Evolutionary conservation across 2,329 filamentous ascomycete genomes (phyloP).

Genomic region (Phialophora expanda): DNA sequence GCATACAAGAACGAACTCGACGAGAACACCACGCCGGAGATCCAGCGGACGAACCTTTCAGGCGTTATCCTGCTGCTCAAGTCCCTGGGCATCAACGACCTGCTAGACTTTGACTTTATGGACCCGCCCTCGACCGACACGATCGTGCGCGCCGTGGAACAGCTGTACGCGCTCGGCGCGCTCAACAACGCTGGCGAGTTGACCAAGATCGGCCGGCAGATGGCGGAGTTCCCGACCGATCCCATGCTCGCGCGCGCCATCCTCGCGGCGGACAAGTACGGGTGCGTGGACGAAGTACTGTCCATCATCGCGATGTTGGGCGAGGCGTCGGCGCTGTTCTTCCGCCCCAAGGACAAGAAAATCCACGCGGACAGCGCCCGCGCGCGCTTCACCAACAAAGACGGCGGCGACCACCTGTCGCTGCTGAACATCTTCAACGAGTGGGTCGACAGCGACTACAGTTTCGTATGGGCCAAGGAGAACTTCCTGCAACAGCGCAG

Average conservation of each 20-base stretch:
- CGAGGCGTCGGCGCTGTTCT: slow-evolving; percentile 87
- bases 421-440: slow-evolving; percentile 94
- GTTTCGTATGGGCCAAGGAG: slow-evolving; percentile 83
- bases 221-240: slow-evolving; percentile 93
- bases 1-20: slow-evolving; percentile 95
- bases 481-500: slow-evolving; percentile 92
- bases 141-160: slow-evolving; percentile 84
- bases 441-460: slow-evolving; percentile 92
- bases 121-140: slow-evolving; percentile 89
- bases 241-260: slow-evolving; percentile 90
- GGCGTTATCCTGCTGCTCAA: slow-evolving; percentile 95
- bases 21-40: slow-evolving; percentile 88
- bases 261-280: slow-evolving; percentile 83
- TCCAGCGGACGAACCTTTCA: slow-evolving; percentile 88
- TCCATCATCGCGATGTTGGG: slow-evolving; percentile 94
- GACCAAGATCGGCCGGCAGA: slow-evolving; percentile 88
- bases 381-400: slow-evolving; percentile 84
- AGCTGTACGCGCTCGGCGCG: slow-evolving; percentile 87
- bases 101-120: slow-evolving; percentile 98
- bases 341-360: slow-evolving; percentile 95
- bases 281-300: slow-evolving; percentile 91
- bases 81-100: slow-evolving; percentile 88
- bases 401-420: slow-evolving; percentile 87
- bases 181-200: slow-evolving; percentile 87
- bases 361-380: slow-evolving; percentile 91